Evolutionary conservation across 2,329 filamentous ascomycete species (phyloP), one percentile per base, ranked within the genome.

Genomic region (Xylaria digitata): DNA sequence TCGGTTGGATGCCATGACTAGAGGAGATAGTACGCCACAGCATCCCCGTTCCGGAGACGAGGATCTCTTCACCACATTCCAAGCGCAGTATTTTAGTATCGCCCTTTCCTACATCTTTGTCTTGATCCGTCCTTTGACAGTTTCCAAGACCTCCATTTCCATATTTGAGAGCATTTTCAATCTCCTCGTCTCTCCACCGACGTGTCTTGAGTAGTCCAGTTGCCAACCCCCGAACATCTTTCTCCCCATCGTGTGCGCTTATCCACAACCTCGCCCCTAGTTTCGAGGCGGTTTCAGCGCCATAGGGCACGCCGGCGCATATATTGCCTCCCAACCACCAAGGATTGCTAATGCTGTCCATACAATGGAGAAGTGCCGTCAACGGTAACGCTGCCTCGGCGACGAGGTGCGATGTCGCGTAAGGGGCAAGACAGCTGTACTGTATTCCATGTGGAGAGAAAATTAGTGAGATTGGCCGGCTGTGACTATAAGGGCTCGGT

Each of bases 361-460:
- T 89, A 60, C 85, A 86, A 75, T 92, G 89, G 17, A 92, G 80
- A 4, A 92, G 84, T 0, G 86, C 85, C 0, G 87, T 90, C 19
- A 92, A 79, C 0, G 88, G 89, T 2, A 90, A 80, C 0, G 88
- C 87, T 1, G 85, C 81, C 72, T 86, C 82, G 1, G 80, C 75
- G 1, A 86, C 79, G 2, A 91, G 85, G 73, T 90, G 86, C 0
- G 83, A 82, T 1, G 84, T 82, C 6, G 84, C 82, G 73, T 89
- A 92, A 6, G 85, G 79, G 34, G 82, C 78, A 9, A 92, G 79
- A 23, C 83, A 79, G 5, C 81, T 75, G 71, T 86, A 87, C 0
- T 83, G 80, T 45, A 88, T 85, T 13, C 89, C 89, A 73, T 91
- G 88, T 0, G 89, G 89, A 0, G 88, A 88, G 77, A 88, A 92